Conservation (phyloP, 2,329 filamentous ascomycete species). For the Cyanodermella asteris region DNA sequence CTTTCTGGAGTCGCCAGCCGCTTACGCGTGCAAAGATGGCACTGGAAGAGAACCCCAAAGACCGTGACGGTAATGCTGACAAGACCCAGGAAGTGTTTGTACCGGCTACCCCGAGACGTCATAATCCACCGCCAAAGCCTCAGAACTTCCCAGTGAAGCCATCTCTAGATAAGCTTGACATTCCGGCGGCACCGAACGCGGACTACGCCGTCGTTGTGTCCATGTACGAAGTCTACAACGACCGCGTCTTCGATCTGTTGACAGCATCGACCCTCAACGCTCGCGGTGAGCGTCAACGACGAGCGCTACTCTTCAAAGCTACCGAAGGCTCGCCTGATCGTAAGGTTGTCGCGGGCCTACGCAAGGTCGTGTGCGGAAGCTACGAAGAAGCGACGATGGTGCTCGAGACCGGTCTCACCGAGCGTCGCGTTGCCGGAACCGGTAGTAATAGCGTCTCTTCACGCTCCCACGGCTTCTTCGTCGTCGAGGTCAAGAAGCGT, state of each 20-base stretch:
- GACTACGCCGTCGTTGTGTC: constrained; percentile 80
- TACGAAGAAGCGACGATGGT: constrained; percentile 74
- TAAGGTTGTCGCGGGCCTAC: constrained; percentile 83
- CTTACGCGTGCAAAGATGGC: too few species aligned
- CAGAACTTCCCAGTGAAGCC: constrained; percentile 53
- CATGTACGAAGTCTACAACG: constrained; percentile 99
- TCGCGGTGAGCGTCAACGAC: constrained; percentile 51
- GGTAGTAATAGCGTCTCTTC: constrained; percentile 85
- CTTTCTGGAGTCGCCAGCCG: too few species aligned
- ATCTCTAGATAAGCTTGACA: constrained; percentile 46
- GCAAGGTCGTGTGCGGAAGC: constrained; percentile 68
- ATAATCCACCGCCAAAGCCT: constrained; percentile 44
- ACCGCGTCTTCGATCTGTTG: constrained; percentile 86
- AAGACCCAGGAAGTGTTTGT: constrained; percentile 32
- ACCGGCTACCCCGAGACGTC: constrained; percentile 31
- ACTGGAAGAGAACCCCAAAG: constrained; percentile 16
- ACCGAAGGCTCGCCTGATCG: constrained; percentile 72
- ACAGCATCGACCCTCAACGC: constrained; percentile 28
- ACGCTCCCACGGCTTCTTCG: constrained; percentile 89
- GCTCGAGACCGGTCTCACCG: constrained; percentile 69
- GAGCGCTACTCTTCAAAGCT: constrained; percentile 72
- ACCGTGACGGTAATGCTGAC: constrained; percentile 17
- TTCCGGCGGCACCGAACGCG: constrained; percentile 43
- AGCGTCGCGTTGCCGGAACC: constrained; percentile 72
- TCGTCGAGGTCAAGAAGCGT: constrained; percentile 80